Percentiles rank a stretch among this genome's conserved stretches.
Conservation (phyloP, 73 alveolate species). For the Diophrys sp. region DNA sequence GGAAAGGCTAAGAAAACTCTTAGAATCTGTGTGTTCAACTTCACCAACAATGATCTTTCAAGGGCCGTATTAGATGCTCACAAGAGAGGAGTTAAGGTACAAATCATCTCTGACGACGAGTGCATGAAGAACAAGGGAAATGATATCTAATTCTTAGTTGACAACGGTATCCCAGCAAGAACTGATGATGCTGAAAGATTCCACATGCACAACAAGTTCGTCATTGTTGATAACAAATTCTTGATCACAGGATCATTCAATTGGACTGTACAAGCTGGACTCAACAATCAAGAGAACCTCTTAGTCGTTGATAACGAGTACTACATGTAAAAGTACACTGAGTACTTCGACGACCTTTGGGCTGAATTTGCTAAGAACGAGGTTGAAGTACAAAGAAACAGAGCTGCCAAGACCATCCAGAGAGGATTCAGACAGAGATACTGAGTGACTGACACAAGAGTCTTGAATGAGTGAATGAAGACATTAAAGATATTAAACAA, state of each 20-base stretch:
- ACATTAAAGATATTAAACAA: neutral
- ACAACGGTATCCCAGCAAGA: slow-evolving; percentile 81
- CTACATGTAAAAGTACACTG: slow-evolving; percentile 60
- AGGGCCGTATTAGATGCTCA: slow-evolving; percentile 80
- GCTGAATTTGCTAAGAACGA: slow-evolving; percentile 45
- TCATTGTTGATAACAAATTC: slow-evolving; percentile 86
- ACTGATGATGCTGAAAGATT: slow-evolving; percentile 82
- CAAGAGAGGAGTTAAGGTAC: slow-evolving; percentile 75
- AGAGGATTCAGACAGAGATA: neutral
- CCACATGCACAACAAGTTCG: slow-evolving; percentile 98
- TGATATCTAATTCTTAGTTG: slow-evolving; percentile 75
- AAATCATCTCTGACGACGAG: slow-evolving; percentile 95
- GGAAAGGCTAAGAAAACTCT: slow-evolving; percentile 65
- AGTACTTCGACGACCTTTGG: slow-evolving; percentile 75
- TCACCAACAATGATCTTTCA: slow-evolving; percentile 86
- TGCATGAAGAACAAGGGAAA: slow-evolving; percentile 79
- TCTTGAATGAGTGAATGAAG: neutral
- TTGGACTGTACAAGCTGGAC: slow-evolving; percentile 83
- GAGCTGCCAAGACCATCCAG: slow-evolving; percentile 6
- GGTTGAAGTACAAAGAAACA: slow-evolving; percentile 15
- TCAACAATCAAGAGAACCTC: slow-evolving; percentile 77
- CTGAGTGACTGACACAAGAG: neutral
- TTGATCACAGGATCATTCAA: slow-evolving; percentile 96
- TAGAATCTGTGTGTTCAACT: slow-evolving; percentile 91
- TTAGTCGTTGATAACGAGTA: slow-evolving; percentile 63